A percentile compares a stretch with the other conserved stretches of the same genome.
These are phyloP conservation scores for Fistulifera pelliculosa DNA, from an alignment of 108 stramenopile genomes.

Conservation along the genomic window DNA sequence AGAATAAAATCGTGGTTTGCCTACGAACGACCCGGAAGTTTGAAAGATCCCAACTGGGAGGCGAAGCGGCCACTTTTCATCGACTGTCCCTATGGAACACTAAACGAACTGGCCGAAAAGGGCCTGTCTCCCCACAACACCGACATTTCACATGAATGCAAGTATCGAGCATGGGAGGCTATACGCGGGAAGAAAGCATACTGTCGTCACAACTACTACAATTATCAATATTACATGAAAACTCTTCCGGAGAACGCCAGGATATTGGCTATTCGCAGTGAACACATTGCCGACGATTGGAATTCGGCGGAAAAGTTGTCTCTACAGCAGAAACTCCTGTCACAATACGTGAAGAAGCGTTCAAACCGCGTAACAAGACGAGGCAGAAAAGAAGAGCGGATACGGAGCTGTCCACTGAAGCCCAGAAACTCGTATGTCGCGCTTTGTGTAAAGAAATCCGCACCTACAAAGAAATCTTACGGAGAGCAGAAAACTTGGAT, in stretches of 20 bases:
- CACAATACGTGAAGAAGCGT: background rate
- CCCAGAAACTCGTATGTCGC: constrained; percentile 3
- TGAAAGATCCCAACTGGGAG: background rate
- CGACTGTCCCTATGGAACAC: constrained; percentile 1
- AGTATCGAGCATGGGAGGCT: constrained; percentile 9
- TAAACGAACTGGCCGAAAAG: constrained; percentile 6
- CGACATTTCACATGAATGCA: background rate
- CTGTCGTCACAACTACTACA: constrained; percentile 7
- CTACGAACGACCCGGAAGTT: constrained; percentile 4
- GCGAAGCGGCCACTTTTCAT: constrained; percentile 1
- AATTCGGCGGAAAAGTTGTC: background rate
- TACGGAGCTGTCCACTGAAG: background rate
- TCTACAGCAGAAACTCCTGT: background rate
- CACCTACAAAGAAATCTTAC: constrained; percentile 11
- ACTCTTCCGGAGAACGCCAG: background rate
- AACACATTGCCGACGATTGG: constrained; percentile 14
- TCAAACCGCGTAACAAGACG: background rate
- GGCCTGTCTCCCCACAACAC: constrained; percentile 3
- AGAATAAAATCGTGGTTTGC: constrained; percentile 9
- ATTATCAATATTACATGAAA: constrained; percentile 12
- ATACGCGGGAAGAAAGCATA: constrained; percentile 2
- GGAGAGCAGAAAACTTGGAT: constrained; percentile 7
- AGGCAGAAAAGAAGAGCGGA: background rate
- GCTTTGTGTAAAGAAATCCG: constrained; percentile 15
- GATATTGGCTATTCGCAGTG: constrained; percentile 9